Evolutionary conservation across 805 yeast genomes (phyloP).

Genomic region (Saccharomycopsis fermentans): DNA sequence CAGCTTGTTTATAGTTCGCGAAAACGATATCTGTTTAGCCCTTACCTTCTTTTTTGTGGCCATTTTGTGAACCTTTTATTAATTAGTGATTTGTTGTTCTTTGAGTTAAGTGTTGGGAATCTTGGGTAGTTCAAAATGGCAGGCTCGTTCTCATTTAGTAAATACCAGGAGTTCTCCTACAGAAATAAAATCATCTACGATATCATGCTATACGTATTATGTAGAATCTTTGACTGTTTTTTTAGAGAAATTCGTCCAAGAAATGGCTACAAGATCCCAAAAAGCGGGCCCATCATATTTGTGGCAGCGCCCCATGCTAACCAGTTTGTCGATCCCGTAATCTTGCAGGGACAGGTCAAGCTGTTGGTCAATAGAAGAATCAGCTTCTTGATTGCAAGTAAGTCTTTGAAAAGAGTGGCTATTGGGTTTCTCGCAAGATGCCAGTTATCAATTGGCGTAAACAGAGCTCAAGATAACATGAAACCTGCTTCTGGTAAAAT

Average conservation of each 20-base stretch:
- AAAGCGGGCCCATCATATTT: conserved; percentile 36
- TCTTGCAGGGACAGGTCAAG: conserved; percentile 74
- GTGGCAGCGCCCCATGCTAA: conserved; percentile 98
- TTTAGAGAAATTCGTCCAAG: conserved; percentile 84
- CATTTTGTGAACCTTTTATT: too few species aligned
- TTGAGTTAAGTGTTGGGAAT: too few species aligned
- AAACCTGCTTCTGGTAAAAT: conserved; percentile 58
- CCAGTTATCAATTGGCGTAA: conserved; percentile 82
- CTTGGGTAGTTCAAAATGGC: neutral
- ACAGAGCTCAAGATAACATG: conserved; percentile 83
- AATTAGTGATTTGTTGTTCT: too few species aligned
- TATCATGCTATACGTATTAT: conserved; percentile 39
- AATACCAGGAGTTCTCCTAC: conserved; percentile 31
- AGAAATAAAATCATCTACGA: conserved; percentile 38
- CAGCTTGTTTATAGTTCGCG: too few species aligned
- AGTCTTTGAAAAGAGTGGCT: conserved; percentile 51
- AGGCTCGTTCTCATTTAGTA: neutral
- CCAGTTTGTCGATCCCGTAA: conserved; percentile 72
- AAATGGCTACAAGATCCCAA: conserved; percentile 66
- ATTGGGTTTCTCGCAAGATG: conserved; percentile 70
- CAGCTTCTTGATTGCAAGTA: conserved; percentile 78
- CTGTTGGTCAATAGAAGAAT: conserved; percentile 56
- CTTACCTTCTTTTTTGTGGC: too few species aligned
- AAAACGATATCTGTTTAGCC: too few species aligned
- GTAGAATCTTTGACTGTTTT: conserved; percentile 49